Percentiles rank a stretch among this genome's conserved stretches.
These are phyloP conservation scores for Backusella tarrabulga DNA, from an alignment of 192 early-diverging fungal species.

Conservation along the genomic window DNA sequence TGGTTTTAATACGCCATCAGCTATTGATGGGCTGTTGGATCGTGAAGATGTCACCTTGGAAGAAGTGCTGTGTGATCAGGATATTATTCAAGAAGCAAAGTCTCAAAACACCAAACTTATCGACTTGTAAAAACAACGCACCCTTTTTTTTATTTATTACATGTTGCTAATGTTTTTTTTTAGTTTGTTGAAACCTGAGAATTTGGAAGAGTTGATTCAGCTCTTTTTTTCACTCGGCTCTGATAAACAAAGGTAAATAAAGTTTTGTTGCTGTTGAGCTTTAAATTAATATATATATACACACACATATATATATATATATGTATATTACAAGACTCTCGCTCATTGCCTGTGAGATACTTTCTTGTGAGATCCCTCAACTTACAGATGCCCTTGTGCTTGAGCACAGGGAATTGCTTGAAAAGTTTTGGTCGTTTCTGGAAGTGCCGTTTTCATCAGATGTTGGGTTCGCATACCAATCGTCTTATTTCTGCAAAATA, in stretches of 20 bases:
- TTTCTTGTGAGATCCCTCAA: slow-evolving; percentile 16
- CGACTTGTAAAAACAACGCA: slow-evolving; percentile 57
- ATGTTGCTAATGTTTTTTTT: not conserved
- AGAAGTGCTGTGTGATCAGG: slow-evolving; percentile 90
- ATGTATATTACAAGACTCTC: not conserved
- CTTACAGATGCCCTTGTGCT: slow-evolving; percentile 19
- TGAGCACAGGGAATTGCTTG: slow-evolving; percentile 11
- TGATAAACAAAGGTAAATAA: slow-evolving; percentile 18
- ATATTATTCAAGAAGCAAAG: slow-evolving; percentile 94
- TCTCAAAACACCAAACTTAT: slow-evolving; percentile 89
- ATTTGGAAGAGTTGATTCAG: not conserved
- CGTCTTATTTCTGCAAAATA: slow-evolving; percentile 20
- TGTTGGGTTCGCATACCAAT: not conserved
- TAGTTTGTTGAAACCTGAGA: slow-evolving; percentile 7
- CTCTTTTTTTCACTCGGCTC: slow-evolving; percentile 6
- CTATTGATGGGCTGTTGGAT: slow-evolving; percentile 90
- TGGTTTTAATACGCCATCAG: slow-evolving; percentile 83
- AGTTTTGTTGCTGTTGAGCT: not conserved
- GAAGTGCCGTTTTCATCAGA: not conserved
- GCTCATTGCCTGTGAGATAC: slow-evolving; percentile 18
- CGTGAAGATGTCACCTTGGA: slow-evolving; percentile 87
- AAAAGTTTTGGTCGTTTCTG: slow-evolving; percentile 11
- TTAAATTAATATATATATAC: too few relatives aligned
- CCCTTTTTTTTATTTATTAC: not conserved
- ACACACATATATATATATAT: too few relatives aligned